Conservation (phyloP, 345 rosid species). For the Linum tenue region DNA sequence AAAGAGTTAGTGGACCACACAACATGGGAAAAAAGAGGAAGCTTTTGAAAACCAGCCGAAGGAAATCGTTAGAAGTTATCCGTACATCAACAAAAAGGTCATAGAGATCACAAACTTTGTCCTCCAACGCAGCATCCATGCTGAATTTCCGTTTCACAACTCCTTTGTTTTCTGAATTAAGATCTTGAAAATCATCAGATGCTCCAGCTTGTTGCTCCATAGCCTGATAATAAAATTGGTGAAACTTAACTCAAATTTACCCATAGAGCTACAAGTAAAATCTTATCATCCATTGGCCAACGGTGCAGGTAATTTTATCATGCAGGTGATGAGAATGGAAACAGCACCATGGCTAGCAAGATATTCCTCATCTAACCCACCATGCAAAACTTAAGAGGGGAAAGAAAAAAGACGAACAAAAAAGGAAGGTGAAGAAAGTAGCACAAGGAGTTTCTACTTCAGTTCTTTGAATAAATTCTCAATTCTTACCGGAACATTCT, state of each 20-base stretch:
- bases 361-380: neutral
- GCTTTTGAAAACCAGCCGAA: constrained; percentile 5
- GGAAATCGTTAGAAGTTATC: constrained; percentile 9
- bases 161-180: constrained; percentile 42
- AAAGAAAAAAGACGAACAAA: neutral
- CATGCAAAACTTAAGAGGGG: neutral
- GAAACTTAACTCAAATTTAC: neutral
- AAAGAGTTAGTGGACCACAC: constrained; percentile 9
- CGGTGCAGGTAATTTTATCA: too few relatives aligned
- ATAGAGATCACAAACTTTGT: constrained; percentile 86
- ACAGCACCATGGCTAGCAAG: too few relatives aligned
- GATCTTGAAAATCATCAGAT: constrained; percentile 65
- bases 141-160: constrained; percentile 40
- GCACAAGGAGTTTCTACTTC: neutral
- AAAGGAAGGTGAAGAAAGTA: neutral
- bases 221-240: constrained; percentile 29
- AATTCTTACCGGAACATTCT: too few relatives aligned
- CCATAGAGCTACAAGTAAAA: neutral
- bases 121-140: constrained; percentile 70
- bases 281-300: neutral
- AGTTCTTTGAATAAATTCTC: too few relatives aligned
- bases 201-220: constrained; percentile 49
- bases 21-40: constrained; percentile 11
- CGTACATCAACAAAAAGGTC: constrained; percentile 82
- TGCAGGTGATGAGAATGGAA: too few relatives aligned